These are phyloP conservation scores for Albophoma yamanashiensis DNA, from an alignment of 2,329 filamentous ascomycete species.

Conservation along the genomic window DNA sequence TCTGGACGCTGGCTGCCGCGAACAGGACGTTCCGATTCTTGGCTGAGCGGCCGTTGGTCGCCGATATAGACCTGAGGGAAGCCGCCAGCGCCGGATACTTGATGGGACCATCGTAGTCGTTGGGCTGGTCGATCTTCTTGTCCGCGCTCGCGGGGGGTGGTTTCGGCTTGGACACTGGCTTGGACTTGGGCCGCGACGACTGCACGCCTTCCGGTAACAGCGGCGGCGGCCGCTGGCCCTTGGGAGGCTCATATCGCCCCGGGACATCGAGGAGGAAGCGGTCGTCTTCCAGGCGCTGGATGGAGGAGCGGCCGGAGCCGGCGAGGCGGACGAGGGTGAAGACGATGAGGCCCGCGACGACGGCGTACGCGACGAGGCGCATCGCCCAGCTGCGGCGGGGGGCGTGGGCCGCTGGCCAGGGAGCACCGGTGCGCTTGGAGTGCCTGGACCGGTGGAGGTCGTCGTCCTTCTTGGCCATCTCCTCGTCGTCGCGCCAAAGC, in stretches of 20 bases:
- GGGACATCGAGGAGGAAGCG: neutral
- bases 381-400: constrained; percentile 42
- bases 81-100: constrained; percentile 54
- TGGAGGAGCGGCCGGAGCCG: constrained; percentile 11
- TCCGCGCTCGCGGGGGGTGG: constrained; percentile 11
- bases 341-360: constrained; percentile 43
- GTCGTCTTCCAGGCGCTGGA: neutral
- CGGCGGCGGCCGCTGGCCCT: neutral
- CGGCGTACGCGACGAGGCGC: constrained; percentile 35
- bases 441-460: constrained; percentile 27
- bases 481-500: constrained; percentile 41
- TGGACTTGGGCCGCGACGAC: neutral
- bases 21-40: constrained; percentile 68
- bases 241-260: neutral
- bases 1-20: constrained; percentile 62
- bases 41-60: constrained; percentile 37
- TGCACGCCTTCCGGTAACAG: neutral
- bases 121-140: constrained; percentile 13
- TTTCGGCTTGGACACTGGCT: constrained; percentile 1
- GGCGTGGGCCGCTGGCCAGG: constrained; percentile 31
- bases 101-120: constrained; percentile 56
- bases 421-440: constrained; percentile 7
- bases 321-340: constrained; percentile 22
- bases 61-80: constrained; percentile 49
- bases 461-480: constrained; percentile 51